A percentile compares a stretch with the other conserved stretches of the same genome.
phyloP scores from a whole-genome alignment of 441 rosid species.

The Croton laevigatus region DNA sequence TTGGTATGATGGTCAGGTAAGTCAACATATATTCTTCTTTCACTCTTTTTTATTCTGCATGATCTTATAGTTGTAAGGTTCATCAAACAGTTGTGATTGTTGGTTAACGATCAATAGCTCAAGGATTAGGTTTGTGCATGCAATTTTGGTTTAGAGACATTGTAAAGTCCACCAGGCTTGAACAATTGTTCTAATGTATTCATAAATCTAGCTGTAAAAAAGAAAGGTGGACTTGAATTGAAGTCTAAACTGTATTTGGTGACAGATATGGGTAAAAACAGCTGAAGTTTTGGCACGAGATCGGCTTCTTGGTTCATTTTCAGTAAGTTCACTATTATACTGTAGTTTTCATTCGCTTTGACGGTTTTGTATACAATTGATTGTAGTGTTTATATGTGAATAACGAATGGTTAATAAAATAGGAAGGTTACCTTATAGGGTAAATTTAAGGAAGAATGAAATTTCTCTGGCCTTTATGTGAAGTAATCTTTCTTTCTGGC shows the following conservation, averaged over 20 bases:
- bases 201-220: not conserved
- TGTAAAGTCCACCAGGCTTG: not conserved
- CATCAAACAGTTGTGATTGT: not conserved
- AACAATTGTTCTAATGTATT: not conserved
- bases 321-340: constrained; percentile 38
- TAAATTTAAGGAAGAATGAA: not conserved
- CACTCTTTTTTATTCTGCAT: not conserved
- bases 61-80: not conserved
- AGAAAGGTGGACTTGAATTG: no score
- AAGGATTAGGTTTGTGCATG: not conserved
- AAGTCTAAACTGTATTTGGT: constrained; percentile 3
- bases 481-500: not conserved
- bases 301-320: constrained; percentile 83
- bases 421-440: no score
- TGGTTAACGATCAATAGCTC: not conserved
- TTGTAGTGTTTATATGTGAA: no score
- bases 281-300: constrained; percentile 88
- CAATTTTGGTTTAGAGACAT: not conserved
- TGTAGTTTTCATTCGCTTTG: no score
- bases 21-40: not conserved
- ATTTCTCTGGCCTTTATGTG: not conserved
- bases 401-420: no score
- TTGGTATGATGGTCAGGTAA: constrained; percentile 97
- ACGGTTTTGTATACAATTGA: no score
- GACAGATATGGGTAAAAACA: constrained; percentile 92